Percentiles rank a stretch among this genome's conserved stretches.
These are phyloP conservation scores for Termitomyces titanicus DNA, from an alignment of 768 basidiomycete species.

Conservation along the genomic window DNA sequence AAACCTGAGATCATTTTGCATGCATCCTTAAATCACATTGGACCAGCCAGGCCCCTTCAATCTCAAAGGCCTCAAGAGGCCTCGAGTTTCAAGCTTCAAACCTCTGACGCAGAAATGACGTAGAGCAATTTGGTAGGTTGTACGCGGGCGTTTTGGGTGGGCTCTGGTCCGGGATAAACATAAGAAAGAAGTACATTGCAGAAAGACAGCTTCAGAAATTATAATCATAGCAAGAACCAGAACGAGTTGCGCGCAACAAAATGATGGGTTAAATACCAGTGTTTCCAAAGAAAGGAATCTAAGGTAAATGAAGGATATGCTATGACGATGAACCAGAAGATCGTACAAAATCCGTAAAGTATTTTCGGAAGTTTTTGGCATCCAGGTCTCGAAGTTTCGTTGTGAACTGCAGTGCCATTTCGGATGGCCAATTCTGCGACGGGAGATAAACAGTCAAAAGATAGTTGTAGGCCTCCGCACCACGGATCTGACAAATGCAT, in stretches of 20 bases:
- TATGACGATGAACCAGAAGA: slow-evolving; percentile 64
- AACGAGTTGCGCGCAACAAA: slow-evolving; percentile 1
- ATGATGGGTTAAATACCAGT: slow-evolving; percentile 5
- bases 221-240: slow-evolving; percentile 4
- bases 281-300: slow-evolving; percentile 11
- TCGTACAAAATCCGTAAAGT: slow-evolving; percentile 81
- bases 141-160: too few relatives aligned
- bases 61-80: too few relatives aligned
- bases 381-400: slow-evolving; percentile 73
- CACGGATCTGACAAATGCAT: slow-evolving; percentile 69
- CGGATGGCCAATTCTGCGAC: slow-evolving; percentile 81
- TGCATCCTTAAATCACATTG: too few relatives aligned
- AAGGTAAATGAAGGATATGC: slow-evolving; percentile 16
- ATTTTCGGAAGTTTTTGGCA: slow-evolving; percentile 76
- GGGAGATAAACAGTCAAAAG: slow-evolving; percentile 81
- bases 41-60: too few relatives aligned
- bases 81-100: too few relatives aligned
- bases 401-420: slow-evolving; percentile 69
- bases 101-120: too few relatives aligned
- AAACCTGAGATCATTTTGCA: too few relatives aligned
- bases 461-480: slow-evolving; percentile 79
- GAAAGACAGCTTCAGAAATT: background rate
- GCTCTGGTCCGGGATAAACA: too few relatives aligned
- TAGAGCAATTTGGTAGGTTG: too few relatives aligned
- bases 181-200: too few relatives aligned